Percentiles rank a stretch among this genome's conserved stretches.
Conservation (phyloP, 2,329 filamentous ascomycete genomes). For the Colletotrichum spinosum region DNA sequence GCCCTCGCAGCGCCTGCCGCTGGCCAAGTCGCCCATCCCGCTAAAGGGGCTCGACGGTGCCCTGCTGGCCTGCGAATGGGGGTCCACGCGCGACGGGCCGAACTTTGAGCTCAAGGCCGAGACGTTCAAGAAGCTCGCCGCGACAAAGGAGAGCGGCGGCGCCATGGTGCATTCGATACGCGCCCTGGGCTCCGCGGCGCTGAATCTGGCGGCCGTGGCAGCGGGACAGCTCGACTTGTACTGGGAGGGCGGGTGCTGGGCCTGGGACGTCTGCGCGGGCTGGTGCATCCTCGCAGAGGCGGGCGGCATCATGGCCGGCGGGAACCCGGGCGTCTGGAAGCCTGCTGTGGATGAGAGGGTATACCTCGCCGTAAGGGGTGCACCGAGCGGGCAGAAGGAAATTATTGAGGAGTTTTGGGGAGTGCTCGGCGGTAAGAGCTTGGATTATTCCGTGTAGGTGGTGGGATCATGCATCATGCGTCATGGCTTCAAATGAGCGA, state of each 20-base stretch:
- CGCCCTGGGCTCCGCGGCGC: constrained; percentile 77
- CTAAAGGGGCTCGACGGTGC: constrained; percentile 71
- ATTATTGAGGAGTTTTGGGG: constrained; percentile 74
- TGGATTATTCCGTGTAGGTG: constrained; percentile 56
- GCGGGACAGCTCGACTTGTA: constrained; percentile 78
- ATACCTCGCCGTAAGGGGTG: constrained; percentile 73
- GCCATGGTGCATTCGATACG: constrained; percentile 82
- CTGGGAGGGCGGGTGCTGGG: constrained; percentile 88
- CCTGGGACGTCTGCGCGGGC: constrained; percentile 86
- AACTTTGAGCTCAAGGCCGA: constrained; percentile 78
- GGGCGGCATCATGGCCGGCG: constrained; percentile 77
- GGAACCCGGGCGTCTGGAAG: constrained; percentile 80
- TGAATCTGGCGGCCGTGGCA: constrained; percentile 80
- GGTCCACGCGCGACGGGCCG: constrained; percentile 72
- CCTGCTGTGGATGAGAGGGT: constrained; percentile 67
- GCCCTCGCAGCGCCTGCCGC: constrained; percentile 52
- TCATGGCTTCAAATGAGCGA: neutral
- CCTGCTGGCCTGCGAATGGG: constrained; percentile 81
- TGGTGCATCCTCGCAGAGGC: constrained; percentile 83
- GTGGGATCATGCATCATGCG: too few species aligned
- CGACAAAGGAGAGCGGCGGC: constrained; percentile 70
- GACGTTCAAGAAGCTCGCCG: constrained; percentile 72
- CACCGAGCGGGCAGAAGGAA: constrained; percentile 69
- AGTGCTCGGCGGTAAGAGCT: constrained; percentile 64
- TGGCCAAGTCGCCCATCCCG: constrained; percentile 61